Conservation (phyloP, 306 rosid genomes). For the Quercus suber region DNA sequence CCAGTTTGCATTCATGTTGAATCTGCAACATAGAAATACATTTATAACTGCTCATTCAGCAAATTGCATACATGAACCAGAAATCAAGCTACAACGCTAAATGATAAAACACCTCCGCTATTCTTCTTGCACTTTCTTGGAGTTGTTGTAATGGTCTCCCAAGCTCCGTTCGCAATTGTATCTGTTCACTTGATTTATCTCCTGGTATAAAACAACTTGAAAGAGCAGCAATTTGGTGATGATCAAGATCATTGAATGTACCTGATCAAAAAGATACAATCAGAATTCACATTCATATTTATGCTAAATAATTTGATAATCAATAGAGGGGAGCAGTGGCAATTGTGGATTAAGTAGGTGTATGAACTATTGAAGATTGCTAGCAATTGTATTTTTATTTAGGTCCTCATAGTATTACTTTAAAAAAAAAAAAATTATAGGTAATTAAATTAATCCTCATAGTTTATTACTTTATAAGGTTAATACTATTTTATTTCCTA, state of each 20-base stretch:
- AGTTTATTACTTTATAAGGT: too few species aligned
- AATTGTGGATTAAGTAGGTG: not conserved
- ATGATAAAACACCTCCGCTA: constrained; percentile 72
- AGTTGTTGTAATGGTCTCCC: constrained; percentile 94
- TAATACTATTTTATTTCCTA: too few species aligned
- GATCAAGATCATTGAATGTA: constrained; percentile 92
- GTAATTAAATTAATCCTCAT: too few species aligned
- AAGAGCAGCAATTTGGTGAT: constrained; percentile 95
- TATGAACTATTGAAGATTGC: too few species aligned
- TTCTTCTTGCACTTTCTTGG: constrained; percentile 94
- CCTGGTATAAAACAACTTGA: constrained; percentile 97
- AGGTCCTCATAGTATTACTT: too few species aligned
- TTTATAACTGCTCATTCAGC: constrained; percentile 10
- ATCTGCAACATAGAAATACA: constrained; percentile 45
- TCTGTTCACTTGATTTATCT: constrained; percentile 89
- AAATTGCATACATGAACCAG: constrained; percentile 1
- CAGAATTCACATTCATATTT: not conserved
- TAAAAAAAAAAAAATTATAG: too few species aligned
- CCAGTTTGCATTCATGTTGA: constrained; percentile 96
- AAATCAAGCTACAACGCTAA: constrained; percentile 4
- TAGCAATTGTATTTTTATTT: too few species aligned
- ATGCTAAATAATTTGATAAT: not conserved
- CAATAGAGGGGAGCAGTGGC: not conserved
- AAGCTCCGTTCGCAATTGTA: constrained; percentile 87
- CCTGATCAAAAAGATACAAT: constrained; percentile 38